These are phyloP conservation scores for Paracoccidioides lutzii DNA, from an alignment of 2,329 filamentous ascomycete genomes.

Conservation along the genomic window DNA sequence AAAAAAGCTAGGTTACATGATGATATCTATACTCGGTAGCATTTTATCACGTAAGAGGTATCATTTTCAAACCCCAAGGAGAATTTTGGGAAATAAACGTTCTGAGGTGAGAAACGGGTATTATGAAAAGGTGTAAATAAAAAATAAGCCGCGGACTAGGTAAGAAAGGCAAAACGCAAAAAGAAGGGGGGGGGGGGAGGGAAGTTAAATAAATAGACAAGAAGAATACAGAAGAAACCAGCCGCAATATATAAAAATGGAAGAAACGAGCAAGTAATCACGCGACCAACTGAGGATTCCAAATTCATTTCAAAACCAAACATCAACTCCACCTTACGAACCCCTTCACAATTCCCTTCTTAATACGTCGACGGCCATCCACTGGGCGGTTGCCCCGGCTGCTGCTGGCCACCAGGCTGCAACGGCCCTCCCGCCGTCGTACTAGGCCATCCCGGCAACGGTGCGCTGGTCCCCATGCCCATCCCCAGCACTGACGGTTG, in stretches of 20 bases:
- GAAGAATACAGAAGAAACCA: too few relatives aligned
- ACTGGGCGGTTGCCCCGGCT: conserved; percentile 24
- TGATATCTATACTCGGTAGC: not conserved
- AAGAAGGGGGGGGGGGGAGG: too few relatives aligned
- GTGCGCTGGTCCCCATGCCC: conserved; percentile 22
- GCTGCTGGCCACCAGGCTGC: conserved; percentile 27
- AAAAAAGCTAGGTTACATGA: not conserved
- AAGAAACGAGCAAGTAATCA: too few relatives aligned
- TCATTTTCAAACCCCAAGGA: not conserved
- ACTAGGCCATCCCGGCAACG: conserved; percentile 25
- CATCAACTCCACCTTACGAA: not conserved
- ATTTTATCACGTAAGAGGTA: conserved; percentile 1
- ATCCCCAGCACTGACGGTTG: conserved; percentile 23
- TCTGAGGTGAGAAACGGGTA: not conserved
- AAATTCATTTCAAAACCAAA: not conserved
- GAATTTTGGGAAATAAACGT: not conserved
- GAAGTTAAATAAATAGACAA: too few relatives aligned
- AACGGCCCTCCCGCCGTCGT: conserved; percentile 17
- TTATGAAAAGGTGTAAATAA: not conserved
- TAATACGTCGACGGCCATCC: conserved; percentile 1
- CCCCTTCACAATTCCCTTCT: not conserved
- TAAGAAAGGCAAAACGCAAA: too few relatives aligned
- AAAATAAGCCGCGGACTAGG: too few relatives aligned
- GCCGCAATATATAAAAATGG: too few relatives aligned
- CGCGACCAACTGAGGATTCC: too few relatives aligned